Evolutionary conservation across 192 early-diverging fungal genomes (phyloP), one percentile per base, ranked within the genome.

Genomic region (Dispira simplex): DNA sequence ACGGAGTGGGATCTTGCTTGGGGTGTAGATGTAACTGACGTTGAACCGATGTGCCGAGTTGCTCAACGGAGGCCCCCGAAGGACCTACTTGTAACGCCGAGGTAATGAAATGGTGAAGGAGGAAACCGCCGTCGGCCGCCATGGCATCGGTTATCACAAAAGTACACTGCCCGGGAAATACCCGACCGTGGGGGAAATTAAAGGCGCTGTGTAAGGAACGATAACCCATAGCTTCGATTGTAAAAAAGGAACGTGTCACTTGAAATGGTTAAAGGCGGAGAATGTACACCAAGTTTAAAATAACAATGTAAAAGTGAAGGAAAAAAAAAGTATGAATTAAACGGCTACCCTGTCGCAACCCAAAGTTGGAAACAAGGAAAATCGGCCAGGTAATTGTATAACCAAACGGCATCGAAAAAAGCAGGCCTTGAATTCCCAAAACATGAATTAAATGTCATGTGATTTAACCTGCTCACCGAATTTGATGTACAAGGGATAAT

Each of bases 61-160:
- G 16, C 0, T 26, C 8, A 18, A 16, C 11, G 18, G 56, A 26
- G 56, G n/a, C 11, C 21, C 27, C n/a, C 10, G 25, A 12, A n/a
- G 56, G 8, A 39, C 6, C 27, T 9, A 13, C 75, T 64, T 82
- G 79, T 16, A 84, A 52, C 27, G 81, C 79, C 68, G 82, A 82
- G 27, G 68, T 70, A 48, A 84, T 70, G 66, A 84, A 82, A 64
- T 84, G 81, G 46, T 84, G 83, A 13, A 84, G 21, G 26, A 84
- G 63, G 68, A 82, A 84, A 67, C 79, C 79, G 58, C 73, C 83
- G 44, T 79, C 72, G 46, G 83, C 73, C 2, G 63, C 70, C 13
- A 81, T 58, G 23, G 77, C 78, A 55, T 84, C 83, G 9, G 79
- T 76, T 32, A 84, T 76, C 21, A 79, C 71, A 44, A 84, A 16